phyloP scores from a whole-genome alignment of 345 rosid genomes.

The Aquilaria malaccensis region DNA sequence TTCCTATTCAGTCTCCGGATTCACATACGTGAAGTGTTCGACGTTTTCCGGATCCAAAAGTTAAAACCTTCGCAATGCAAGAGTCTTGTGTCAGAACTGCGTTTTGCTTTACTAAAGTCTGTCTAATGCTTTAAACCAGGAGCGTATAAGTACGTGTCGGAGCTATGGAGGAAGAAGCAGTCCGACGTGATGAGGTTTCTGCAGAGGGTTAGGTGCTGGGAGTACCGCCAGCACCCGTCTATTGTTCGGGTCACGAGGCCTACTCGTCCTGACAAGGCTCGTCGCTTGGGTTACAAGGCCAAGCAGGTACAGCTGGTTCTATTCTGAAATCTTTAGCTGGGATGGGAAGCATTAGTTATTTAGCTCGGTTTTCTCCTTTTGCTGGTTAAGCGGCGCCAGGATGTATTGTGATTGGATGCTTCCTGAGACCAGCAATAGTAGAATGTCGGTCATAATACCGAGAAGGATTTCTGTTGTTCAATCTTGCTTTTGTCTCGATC shows the following conservation, averaged over 20 bases:
- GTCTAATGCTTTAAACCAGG: constrained; percentile 30
- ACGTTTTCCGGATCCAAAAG: no score
- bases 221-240: constrained; percentile 91
- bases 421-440: constrained; percentile 26
- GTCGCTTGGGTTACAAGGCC: constrained; percentile 95
- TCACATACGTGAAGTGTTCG: no score
- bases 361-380: background rate
- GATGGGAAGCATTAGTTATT: background rate
- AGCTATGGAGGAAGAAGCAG: constrained; percentile 99
- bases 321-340: background rate
- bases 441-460: constrained; percentile 15
- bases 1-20: no score
- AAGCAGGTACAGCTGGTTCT: constrained; percentile 52
- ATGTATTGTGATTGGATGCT: constrained; percentile 28
- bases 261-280: constrained; percentile 98
- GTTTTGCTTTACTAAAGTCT: no score
- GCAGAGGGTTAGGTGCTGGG: constrained; percentile 99
- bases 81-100: no score
- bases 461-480: constrained; percentile 9
- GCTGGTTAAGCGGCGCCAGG: constrained; percentile 29
- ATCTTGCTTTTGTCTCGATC: constrained; percentile 25
- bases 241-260: constrained; percentile 84
- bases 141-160: constrained; percentile 94
- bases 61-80: no score
- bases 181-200: constrained; percentile 98